phyloP scores from a whole-genome alignment of 2,329 filamentous ascomycete species.

The Thielaviopsis populi region DNA sequence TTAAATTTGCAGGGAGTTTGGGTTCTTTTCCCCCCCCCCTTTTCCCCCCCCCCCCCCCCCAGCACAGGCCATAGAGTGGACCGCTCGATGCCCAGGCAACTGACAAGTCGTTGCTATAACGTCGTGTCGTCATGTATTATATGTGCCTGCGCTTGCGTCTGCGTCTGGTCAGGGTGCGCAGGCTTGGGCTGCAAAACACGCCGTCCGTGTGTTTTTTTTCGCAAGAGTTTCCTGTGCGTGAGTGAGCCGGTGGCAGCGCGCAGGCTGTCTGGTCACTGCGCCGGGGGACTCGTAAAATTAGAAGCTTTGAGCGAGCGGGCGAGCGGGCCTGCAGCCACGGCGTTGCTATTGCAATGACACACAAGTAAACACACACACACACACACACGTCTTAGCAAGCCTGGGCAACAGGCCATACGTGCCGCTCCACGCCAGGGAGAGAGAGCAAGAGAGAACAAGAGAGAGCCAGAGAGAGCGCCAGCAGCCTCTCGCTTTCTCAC shows the following conservation, averaged over 20 bases:
- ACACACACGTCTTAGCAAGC: no score
- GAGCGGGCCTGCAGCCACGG: background rate
- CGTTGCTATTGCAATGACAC: no score
- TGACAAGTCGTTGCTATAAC: background rate
- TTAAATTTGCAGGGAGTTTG: no score
- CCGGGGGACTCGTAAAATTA: background rate
- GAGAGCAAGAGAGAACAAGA: no score
- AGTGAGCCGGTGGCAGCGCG: background rate
- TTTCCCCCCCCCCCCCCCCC: background rate
- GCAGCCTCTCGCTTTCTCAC: background rate
- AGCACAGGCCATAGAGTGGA: background rate
- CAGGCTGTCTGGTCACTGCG: background rate
- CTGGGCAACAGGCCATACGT: background rate
- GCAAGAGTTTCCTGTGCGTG: no score
- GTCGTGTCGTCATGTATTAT: background rate
- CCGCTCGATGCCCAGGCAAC: background rate
- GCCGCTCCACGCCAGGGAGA: background rate
- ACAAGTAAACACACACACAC: no score
- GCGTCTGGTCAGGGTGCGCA: background rate
- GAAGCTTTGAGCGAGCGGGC: background rate
- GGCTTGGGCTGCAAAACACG: background rate
- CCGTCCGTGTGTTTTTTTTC: background rate
- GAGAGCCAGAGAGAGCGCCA: background rate
- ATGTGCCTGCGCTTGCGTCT: background rate
- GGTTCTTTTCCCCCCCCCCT: no score